phyloP scores from a whole-genome alignment of 148 eudicot genomes.

The Vaccinium vitisidaea region DNA sequence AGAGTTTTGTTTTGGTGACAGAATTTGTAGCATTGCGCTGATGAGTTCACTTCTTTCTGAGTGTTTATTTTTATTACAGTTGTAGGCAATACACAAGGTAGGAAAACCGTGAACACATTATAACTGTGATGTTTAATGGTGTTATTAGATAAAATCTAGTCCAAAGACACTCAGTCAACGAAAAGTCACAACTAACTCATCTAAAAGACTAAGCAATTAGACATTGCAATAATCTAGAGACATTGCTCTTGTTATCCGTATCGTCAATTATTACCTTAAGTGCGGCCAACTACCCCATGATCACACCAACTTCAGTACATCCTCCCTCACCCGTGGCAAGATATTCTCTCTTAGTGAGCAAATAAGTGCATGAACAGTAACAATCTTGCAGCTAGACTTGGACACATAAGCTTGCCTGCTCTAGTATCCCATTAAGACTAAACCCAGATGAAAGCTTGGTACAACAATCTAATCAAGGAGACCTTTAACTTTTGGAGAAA shows the following conservation, averaged over 20 bases:
- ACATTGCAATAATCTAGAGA: background rate
- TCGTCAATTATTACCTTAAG: background rate
- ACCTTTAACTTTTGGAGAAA: background rate
- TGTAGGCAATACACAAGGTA: background rate
- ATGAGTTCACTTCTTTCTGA: background rate
- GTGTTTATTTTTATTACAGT: background rate
- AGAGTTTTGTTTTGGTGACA: background rate
- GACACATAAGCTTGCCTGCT: background rate
- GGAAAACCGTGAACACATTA: too few species aligned
- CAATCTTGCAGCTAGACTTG: background rate
- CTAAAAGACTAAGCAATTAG: background rate
- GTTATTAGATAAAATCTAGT: too few species aligned
- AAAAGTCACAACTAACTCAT: too few species aligned
- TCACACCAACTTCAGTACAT: background rate
- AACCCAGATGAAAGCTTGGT: background rate
- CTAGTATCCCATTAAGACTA: background rate
- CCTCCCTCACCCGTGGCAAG: background rate
- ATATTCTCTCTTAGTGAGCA: background rate
- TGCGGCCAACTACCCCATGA: background rate
- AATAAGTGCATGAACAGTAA: background rate
- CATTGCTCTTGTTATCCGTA: background rate
- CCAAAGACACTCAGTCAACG: too few species aligned
- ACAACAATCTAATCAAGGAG: background rate
- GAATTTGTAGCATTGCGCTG: background rate
- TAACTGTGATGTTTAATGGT: too few species aligned